Evolutionary conservation across 371 early-diverging fungal genomes (phyloP).

Genomic region (Vairimorpha necatrix): DNA sequence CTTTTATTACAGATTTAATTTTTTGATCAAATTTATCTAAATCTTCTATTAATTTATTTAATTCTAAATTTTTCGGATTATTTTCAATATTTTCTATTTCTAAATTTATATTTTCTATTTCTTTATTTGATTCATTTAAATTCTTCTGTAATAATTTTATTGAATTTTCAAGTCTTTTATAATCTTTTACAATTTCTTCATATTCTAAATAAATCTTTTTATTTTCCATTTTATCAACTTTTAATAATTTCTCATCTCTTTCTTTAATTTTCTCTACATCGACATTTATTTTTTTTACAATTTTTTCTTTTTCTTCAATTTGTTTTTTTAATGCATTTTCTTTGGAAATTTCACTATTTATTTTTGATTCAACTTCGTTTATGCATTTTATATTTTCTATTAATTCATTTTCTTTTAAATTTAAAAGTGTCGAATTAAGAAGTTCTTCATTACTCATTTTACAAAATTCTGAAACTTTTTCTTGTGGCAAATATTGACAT

Average conservation of each 20-base stretch:
- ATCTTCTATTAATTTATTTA: conserved; percentile 1
- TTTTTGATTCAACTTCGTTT: conserved; percentile 25
- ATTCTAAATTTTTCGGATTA: conserved; percentile 25
- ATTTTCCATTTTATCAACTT: conserved; percentile 42
- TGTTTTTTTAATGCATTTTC: conserved; percentile 13
- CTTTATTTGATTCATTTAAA: conserved; percentile 27
- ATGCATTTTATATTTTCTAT: conserved; percentile 36
- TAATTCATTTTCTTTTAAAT: conserved; percentile 29
- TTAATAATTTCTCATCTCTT: conserved; percentile 42
- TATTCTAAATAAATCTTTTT: conserved; percentile 42
- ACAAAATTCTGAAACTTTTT: conserved; percentile 64
- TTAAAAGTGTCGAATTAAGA: conserved; percentile 38
- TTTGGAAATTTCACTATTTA: conserved; percentile 16
- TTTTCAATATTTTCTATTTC: conserved; percentile 45
- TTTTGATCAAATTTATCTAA: conserved; percentile 12
- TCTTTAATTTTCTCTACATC: conserved; percentile 49
- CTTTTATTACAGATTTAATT: neutral
- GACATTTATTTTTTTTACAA: conserved; percentile 40
- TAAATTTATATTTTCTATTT: conserved; percentile 27
- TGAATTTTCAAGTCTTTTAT: conserved; percentile 19
- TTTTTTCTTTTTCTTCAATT: conserved; percentile 22
- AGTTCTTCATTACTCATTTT: conserved; percentile 58
- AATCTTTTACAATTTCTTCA: conserved; percentile 31
- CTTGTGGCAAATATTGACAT: conserved; percentile 64
- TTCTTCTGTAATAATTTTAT: conserved; percentile 31